A percentile compares a stretch with the other conserved stretches of the same genome.
These are phyloP conservation scores for Guillardia theta DNA, from an alignment of 78 protist species.

Conservation along the genomic window DNA sequence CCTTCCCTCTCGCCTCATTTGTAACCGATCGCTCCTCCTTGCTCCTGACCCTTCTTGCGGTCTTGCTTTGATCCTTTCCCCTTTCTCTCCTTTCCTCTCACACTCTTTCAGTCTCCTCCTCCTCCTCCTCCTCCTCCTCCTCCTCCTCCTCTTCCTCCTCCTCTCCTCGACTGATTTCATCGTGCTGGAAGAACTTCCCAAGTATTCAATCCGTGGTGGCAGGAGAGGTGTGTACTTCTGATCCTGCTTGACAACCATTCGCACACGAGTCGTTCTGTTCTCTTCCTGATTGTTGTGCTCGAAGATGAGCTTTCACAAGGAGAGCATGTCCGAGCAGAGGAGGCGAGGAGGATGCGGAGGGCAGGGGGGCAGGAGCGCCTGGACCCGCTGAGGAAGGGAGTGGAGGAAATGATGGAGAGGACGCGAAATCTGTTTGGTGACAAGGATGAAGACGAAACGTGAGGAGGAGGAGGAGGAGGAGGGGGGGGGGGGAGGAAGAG, in stretches of 20 bases:
- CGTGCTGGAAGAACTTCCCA: too few relatives aligned
- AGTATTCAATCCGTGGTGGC: too few relatives aligned
- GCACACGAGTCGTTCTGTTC: too few relatives aligned
- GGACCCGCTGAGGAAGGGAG: background rate
- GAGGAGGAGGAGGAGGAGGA: background rate
- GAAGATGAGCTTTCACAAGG: too few relatives aligned
- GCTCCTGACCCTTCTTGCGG: background rate
- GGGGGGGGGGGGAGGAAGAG: background rate
- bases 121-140: background rate
- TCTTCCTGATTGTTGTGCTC: too few relatives aligned
- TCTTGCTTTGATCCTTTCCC: background rate
- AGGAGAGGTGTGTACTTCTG: too few relatives aligned
- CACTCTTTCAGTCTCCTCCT: background rate
- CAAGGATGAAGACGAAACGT: background rate
- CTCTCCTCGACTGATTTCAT: background rate
- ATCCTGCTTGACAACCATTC: too few relatives aligned
- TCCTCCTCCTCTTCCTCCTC: background rate
- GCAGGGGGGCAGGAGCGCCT: background rate
- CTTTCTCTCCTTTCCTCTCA: background rate
- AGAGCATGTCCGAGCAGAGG: too few relatives aligned
- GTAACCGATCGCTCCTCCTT: background rate
- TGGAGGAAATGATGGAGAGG: background rate
- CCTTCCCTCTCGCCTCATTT: background rate
- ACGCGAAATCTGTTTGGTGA: background rate
- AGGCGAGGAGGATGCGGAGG: background rate